Conservation (phyloP, 2,329 filamentous ascomycete species). For the Phialophora chinensis region DNA sequence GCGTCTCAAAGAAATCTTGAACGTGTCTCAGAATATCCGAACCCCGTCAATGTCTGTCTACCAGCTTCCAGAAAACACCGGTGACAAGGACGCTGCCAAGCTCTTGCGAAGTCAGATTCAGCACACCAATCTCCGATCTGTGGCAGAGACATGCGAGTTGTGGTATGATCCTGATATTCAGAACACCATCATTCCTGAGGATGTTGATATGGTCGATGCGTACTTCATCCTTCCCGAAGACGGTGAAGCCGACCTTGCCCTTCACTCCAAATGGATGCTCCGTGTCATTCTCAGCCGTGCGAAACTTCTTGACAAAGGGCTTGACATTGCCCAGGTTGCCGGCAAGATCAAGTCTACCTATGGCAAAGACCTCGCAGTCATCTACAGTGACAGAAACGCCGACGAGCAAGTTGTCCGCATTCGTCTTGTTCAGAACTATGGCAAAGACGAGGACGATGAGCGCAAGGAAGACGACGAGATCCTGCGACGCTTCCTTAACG, state of each 20-base stretch:
- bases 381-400: conserved; percentile 98
- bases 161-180: conserved; percentile 95
- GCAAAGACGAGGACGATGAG: conserved; percentile 74
- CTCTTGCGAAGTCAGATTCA: conserved; percentile 86
- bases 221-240: conserved; percentile 95
- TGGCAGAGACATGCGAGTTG: conserved; percentile 91
- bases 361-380: conserved; percentile 80
- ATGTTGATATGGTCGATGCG: conserved; percentile 92
- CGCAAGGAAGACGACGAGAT: conserved; percentile 86
- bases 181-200: conserved; percentile 81
- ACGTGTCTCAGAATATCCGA: conserved; percentile 97
- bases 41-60: conserved; percentile 97
- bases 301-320: conserved; percentile 91
- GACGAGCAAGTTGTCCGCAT: conserved; percentile 94
- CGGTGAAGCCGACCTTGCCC: conserved; percentile 64
- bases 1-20: conserved; percentile 98
- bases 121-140: conserved; percentile 89
- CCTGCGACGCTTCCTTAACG: conserved; percentile 87
- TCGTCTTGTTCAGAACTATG: conserved; percentile 72
- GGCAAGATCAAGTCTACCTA: conserved; percentile 88
- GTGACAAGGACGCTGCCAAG: conserved; percentile 81
- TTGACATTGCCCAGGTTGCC: conserved; percentile 90
- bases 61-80: conserved; percentile 65
- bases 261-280: conserved; percentile 91
- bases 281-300: conserved; percentile 92